Conservation (phyloP, 257 asterid genomes). For the Ilex aquifolium region DNA sequence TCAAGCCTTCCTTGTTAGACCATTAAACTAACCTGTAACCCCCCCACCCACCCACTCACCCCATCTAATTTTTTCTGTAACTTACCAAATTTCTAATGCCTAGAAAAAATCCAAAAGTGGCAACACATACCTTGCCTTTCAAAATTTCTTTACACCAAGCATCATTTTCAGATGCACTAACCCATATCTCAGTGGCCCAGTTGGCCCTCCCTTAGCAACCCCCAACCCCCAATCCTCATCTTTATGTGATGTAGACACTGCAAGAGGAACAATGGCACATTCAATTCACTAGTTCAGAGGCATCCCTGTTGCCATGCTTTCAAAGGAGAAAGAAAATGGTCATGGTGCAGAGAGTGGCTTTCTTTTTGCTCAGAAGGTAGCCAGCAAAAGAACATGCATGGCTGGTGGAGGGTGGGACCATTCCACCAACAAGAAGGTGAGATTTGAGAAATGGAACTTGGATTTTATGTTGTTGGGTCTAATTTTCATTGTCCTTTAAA, state of each 20-base stretch:
- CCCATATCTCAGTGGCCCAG: too few relatives aligned
- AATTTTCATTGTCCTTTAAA: too few relatives aligned
- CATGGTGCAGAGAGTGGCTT: neutral
- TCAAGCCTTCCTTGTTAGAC: too few relatives aligned
- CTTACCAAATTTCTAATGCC: too few relatives aligned
- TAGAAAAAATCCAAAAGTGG: too few relatives aligned
- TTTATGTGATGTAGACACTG: slow-evolving; percentile 7
- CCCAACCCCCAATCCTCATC: slow-evolving; percentile 2
- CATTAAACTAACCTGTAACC: too few relatives aligned
- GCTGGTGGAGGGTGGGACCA: slow-evolving; percentile 24
- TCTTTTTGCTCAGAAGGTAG: slow-evolving; percentile 9
- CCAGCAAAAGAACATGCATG: slow-evolving; percentile 16
- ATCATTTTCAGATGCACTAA: too few relatives aligned
- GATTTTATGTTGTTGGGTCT: slow-evolving; percentile 16
- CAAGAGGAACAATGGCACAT: neutral
- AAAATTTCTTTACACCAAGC: neutral
- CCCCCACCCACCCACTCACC: too few relatives aligned
- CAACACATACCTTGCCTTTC: neutral
- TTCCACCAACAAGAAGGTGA: slow-evolving; percentile 9
- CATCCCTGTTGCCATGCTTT: neutral
- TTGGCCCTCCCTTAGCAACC: neutral
- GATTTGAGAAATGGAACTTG: slow-evolving; percentile 14
- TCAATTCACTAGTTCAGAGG: neutral
- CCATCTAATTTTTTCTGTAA: too few relatives aligned
- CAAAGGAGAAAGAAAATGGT: neutral